Evolutionary conservation across 139 green algal species (phyloP).

Genomic region (Medakamo hakoo): DNA sequence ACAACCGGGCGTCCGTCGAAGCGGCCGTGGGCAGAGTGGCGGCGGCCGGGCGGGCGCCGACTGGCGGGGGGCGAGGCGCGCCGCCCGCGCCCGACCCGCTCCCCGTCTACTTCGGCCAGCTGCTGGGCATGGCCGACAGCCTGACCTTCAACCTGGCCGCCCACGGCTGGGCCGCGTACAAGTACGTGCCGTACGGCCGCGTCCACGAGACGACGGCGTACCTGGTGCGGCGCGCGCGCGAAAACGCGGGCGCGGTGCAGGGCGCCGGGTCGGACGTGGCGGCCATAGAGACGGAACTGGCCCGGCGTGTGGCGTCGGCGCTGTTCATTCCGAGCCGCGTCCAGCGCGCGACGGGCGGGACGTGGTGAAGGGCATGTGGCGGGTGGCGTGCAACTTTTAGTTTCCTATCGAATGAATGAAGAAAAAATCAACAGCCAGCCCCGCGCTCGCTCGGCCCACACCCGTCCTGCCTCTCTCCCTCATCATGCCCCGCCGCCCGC

Average conservation of each 20-base stretch:
- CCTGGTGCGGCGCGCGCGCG: constrained; percentile 49
- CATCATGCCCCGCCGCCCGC: no score
- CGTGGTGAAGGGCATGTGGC: neutral
- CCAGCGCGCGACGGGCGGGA: constrained; percentile 8
- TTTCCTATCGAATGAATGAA: neutral
- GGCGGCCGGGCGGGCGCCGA: constrained; percentile 27
- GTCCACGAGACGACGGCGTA: constrained; percentile 61
- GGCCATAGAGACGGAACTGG: constrained; percentile 21
- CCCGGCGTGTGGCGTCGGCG: constrained; percentile 14
- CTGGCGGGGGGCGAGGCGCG: no score
- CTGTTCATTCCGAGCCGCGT: constrained; percentile 6
- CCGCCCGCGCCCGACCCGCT: neutral
- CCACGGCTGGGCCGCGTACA: constrained; percentile 50
- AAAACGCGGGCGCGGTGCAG: constrained; percentile 44
- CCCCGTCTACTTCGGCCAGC: constrained; percentile 70
- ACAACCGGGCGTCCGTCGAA: constrained; percentile 61
- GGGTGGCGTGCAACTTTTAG: neutral
- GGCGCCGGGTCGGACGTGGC: constrained; percentile 24
- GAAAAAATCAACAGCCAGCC: no score
- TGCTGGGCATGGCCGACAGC: constrained; percentile 84
- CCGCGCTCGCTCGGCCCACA: no score
- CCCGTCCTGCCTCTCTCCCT: no score
- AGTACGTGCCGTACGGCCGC: constrained; percentile 61
- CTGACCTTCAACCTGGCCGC: constrained; percentile 46
- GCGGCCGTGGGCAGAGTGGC: constrained; percentile 38